A percentile compares a stretch with the other conserved stretches of the same genome.
These are phyloP conservation scores for Ramularia endophylla DNA, from an alignment of 2,329 filamentous ascomycete species.

Conservation along the genomic window DNA sequence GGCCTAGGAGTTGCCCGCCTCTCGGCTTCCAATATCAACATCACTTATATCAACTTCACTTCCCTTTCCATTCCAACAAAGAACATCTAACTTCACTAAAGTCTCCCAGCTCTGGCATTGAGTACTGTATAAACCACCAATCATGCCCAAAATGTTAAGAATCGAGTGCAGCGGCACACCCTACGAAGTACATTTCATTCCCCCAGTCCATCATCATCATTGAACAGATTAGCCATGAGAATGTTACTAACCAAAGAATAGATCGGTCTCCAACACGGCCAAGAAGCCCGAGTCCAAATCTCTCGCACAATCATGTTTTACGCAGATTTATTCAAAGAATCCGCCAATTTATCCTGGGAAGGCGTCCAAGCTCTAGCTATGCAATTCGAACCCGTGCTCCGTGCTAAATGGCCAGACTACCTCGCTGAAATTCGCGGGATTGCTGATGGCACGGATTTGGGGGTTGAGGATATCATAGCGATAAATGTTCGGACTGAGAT, in stretches of 20 bases:
- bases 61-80: too few relatives aligned
- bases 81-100: too few relatives aligned
- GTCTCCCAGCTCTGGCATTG: too few relatives aligned
- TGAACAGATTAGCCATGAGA: too few relatives aligned
- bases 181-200: conserved; percentile 32
- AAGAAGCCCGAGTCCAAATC: conserved; percentile 36
- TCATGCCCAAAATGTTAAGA: conserved; percentile 31
- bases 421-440: conserved; percentile 43
- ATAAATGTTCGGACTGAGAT: conserved; percentile 55
- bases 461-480: conserved; percentile 50
- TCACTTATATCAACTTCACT: too few relatives aligned
- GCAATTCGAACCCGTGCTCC: conserved; percentile 42
- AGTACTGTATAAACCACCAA: too few relatives aligned
- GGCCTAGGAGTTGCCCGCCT: too few relatives aligned
- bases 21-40: too few relatives aligned
- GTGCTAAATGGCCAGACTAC: conserved; percentile 38
- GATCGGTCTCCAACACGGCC: conserved; percentile 47
- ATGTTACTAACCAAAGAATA: too few relatives aligned
- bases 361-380: conserved; percentile 42
- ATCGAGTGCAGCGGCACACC: conserved; percentile 39
- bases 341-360: conserved; percentile 43
- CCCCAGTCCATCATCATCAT: too few relatives aligned
- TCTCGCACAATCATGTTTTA: conserved; percentile 43
- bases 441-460: conserved; percentile 44
- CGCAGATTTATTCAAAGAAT: conserved; percentile 40